These are phyloP conservation scores for Sporobolomyces roseus DNA, from an alignment of 768 basidiomycete genomes.

Conservation along the genomic window DNA sequence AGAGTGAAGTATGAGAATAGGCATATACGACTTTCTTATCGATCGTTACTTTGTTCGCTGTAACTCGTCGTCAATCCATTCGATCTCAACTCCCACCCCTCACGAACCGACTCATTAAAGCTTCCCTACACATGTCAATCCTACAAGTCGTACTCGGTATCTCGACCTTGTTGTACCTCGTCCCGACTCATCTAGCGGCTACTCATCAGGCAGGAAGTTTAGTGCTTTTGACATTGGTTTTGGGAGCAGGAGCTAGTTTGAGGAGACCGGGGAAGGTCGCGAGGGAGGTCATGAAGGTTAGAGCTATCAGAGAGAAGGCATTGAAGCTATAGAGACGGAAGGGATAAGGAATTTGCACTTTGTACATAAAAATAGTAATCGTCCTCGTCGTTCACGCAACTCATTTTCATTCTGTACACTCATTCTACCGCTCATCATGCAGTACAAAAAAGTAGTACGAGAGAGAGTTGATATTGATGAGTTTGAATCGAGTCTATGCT, in stretches of 20 bases:
- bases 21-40: slow-evolving; percentile 78
- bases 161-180: slow-evolving; percentile 81
- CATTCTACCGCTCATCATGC: too few relatives aligned
- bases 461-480: too few relatives aligned
- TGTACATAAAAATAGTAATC: background rate
- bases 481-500: background rate
- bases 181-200: slow-evolving; percentile 86
- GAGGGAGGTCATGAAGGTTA: slow-evolving; percentile 23
- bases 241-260: slow-evolving; percentile 53
- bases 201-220: slow-evolving; percentile 95
- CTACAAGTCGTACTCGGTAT: slow-evolving; percentile 73
- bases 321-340: slow-evolving; percentile 7
- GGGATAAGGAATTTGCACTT: too few relatives aligned
- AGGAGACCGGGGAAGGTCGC: slow-evolving; percentile 27
- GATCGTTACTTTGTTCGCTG: slow-evolving; percentile 62
- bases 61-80: slow-evolving; percentile 51
- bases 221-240: slow-evolving; percentile 72
- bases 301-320: slow-evolving; percentile 16
- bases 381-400: too few relatives aligned
- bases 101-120: slow-evolving; percentile 60
- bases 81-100: slow-evolving; percentile 31
- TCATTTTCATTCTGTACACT: too few relatives aligned
- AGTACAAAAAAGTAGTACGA: too few relatives aligned
- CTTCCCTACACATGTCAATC: slow-evolving; percentile 48
- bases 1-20: slow-evolving; percentile 50